A percentile compares a stretch with the other conserved stretches of the same genome.
phyloP scores from a whole-genome alignment of 371 early-diverging fungal genomes.

The Parasitella parasitica region DNA sequence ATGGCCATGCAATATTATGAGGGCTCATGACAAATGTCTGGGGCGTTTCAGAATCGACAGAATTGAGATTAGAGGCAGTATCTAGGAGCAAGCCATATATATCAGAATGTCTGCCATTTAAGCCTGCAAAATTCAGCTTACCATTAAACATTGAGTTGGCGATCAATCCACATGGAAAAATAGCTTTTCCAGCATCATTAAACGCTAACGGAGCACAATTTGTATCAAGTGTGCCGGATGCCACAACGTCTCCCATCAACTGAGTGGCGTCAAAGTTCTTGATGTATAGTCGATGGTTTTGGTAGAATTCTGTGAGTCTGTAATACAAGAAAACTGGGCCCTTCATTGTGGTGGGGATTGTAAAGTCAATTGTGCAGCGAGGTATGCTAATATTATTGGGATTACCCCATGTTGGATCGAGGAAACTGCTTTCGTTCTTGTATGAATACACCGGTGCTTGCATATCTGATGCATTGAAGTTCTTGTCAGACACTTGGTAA shows the following conservation, averaged over 20 bases:
- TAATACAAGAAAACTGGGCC: conserved; percentile 92
- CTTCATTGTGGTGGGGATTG: conserved; percentile 65
- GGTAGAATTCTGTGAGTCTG: conserved; percentile 96
- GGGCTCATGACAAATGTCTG: too few species aligned
- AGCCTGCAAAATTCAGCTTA: conserved; percentile 6
- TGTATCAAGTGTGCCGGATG: conserved; percentile 22
- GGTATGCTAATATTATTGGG: conserved; percentile 42
- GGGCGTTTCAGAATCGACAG: conserved; percentile 1
- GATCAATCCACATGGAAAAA: conserved; percentile 98
- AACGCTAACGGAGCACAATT: conserved; percentile 57
- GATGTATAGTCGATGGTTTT: conserved; percentile 97
- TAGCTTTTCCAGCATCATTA: conserved; percentile 25
- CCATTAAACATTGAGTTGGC: conserved; percentile 96
- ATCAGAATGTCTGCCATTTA: background rate
- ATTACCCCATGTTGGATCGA: conserved; percentile 34
- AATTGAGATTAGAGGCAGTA: conserved; percentile 23
- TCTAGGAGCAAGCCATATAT: conserved; percentile 7
- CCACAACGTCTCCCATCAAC: conserved; percentile 63
- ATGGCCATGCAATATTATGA: conserved; percentile 91
- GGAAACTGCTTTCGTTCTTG: conserved; percentile 29
- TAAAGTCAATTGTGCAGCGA: conserved; percentile 79
- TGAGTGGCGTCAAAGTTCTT: conserved; percentile 88
- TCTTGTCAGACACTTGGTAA: conserved; percentile 20
- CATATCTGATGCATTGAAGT: conserved; percentile 3
- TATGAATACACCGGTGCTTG: conserved; percentile 38